Conservation (phyloP, 495 filamentous ascomycete species). For the Penicillium bovifimosum region DNA sequence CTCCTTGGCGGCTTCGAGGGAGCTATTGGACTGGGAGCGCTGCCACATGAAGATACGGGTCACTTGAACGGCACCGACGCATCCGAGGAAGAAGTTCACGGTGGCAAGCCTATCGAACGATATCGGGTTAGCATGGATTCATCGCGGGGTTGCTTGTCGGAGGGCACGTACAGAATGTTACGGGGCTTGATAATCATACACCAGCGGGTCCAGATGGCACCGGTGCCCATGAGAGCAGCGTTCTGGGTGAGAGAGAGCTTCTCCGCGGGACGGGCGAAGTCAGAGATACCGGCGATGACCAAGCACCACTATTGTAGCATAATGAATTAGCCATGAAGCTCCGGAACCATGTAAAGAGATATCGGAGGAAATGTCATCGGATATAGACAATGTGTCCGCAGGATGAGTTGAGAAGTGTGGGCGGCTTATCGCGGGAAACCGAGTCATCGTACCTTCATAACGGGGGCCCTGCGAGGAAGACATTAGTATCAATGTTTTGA, state of each 20-base stretch:
- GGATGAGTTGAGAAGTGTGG: neutral
- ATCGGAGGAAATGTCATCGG: neutral
- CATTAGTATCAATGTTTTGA: slow-evolving; percentile 9
- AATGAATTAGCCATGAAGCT: slow-evolving; percentile 9
- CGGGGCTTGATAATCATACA: slow-evolving; percentile 93
- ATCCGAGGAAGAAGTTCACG: slow-evolving; percentile 96
- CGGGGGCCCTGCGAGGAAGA: slow-evolving; percentile 59
- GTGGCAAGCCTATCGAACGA: slow-evolving; percentile 62
- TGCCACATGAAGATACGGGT: slow-evolving; percentile 68
- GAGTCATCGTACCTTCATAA: slow-evolving; percentile 75
- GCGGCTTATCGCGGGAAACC: slow-evolving; percentile 7
- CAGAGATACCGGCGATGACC: slow-evolving; percentile 85
- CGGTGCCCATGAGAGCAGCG: slow-evolving; percentile 78
- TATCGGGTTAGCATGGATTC: slow-evolving; percentile 5
- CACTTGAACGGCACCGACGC: slow-evolving; percentile 78
- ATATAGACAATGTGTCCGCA: neutral
- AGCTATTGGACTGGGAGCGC: slow-evolving; percentile 47
- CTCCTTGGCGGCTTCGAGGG: slow-evolving; percentile 44
- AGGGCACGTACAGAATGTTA: slow-evolving; percentile 68
- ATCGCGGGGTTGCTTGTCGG: neutral
- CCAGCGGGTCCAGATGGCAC: slow-evolving; percentile 96
- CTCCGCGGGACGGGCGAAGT: slow-evolving; percentile 88
- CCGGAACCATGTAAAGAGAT: neutral
- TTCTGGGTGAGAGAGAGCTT: slow-evolving; percentile 91
- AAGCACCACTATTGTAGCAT: slow-evolving; percentile 64